Evolutionary conservation across 306 rosid species (phyloP), one percentile per base, ranked within the genome.

Genomic region (Corylus heterophylla): DNA sequence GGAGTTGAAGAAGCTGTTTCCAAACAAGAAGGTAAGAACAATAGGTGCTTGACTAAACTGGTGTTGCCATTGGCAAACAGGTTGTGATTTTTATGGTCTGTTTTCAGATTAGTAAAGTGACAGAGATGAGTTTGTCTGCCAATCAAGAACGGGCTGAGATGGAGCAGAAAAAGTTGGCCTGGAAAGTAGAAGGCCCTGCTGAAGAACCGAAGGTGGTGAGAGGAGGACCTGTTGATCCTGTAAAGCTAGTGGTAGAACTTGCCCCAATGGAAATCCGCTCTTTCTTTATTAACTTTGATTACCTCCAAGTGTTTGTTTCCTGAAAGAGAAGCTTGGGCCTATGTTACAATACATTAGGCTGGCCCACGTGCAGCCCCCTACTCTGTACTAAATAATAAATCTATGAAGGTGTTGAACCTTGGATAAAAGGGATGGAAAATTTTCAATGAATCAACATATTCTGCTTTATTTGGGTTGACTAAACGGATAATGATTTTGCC

Each of bases 181-280:
- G 98, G 98, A 82, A 87, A 80, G 91, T 91, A 25, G 89, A 89
- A 86, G 92, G 97, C 39, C 80, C 83, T 59, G 71, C 73, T 1
- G 85, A 87, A 80, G 92, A 86, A 75, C 42, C 72, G 12, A 86
- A 89, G 86, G 92, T 78, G 79, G 84, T 76, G 79, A 91, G 93
- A 39, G 98, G 97, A 77, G 93, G 89, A 45, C 89, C 94, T 25
- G 83, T 91, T 64, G 94, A 91, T 79, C 90, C 93, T 70, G 69
- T 74, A 54, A 79, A 83, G 76, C 86, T 93, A 82, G 85, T 89
- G 76, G 97, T 91, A 74, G 93, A 91, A 72, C 94, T 93, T 73
- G 91, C 76, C 76, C 97, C 97, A 8, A 91, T 91, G 97, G 98
- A 93, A 80, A 93, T 93, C 76, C 81, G 98, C 74, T 90, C 98